phyloP scores from a whole-genome alignment of 2,329 filamentous ascomycete genomes.

The Diplodia sapinea region DNA sequence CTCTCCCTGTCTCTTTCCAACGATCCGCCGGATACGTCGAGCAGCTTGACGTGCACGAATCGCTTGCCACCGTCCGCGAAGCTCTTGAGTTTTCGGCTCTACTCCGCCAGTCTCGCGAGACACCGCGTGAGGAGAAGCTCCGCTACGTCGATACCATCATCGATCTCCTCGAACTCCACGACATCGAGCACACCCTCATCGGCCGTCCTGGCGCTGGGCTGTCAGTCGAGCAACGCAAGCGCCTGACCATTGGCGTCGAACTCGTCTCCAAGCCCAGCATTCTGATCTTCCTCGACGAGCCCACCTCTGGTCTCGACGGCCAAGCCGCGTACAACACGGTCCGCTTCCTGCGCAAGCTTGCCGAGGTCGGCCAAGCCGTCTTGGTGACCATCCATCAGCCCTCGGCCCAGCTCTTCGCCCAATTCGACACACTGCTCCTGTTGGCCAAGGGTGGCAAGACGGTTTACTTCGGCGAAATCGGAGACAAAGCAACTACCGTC shows the following conservation, averaged over 20 bases:
- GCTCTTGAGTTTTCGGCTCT: conserved; percentile 65
- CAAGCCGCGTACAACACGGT: conserved; percentile 74
- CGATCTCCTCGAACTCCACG: conserved; percentile 63
- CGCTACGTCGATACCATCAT: conserved; percentile 66
- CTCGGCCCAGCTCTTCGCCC: conserved; percentile 78
- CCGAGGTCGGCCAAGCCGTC: conserved; percentile 78
- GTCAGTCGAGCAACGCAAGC: conserved; percentile 66
- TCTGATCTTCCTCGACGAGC: conserved; percentile 76
- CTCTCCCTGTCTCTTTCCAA: conserved; percentile 30
- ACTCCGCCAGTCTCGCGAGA: conserved; percentile 61
- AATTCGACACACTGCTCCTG: conserved; percentile 79
- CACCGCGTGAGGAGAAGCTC: conserved; percentile 61
- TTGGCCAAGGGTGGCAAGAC: conserved; percentile 75
- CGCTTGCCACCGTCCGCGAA: conserved; percentile 64
- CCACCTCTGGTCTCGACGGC: conserved; percentile 73
- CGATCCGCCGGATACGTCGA: conserved; percentile 46
- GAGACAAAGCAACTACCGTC: conserved; percentile 69
- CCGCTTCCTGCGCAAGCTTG: conserved; percentile 73
- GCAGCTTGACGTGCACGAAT: conserved; percentile 65
- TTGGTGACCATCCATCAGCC: conserved; percentile 89
- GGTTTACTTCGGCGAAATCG: conserved; percentile 85
- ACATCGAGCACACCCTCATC: conserved; percentile 64
- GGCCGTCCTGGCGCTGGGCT: conserved; percentile 61
- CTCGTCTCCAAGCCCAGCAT: conserved; percentile 67
- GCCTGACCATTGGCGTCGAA: conserved; percentile 65